A percentile compares a stretch with the other conserved stretches of the same genome.
phyloP scores from a whole-genome alignment of 1,139 yeast genomes.

The Yamadazyma mexicana region DNA sequence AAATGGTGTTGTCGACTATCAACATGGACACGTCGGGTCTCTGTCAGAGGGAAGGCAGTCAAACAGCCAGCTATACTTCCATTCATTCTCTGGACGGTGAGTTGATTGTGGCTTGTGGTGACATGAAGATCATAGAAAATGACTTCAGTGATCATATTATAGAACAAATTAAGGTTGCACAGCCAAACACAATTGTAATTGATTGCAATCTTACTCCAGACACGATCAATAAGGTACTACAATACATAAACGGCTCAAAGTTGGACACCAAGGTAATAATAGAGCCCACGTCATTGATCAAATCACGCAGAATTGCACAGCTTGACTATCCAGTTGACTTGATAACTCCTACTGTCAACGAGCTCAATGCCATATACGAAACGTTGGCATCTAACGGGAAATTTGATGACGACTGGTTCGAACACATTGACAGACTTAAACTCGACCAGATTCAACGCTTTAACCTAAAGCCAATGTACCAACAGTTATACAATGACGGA shows the following conservation, averaged over 20 bases:
- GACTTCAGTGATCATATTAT: slow-evolving; percentile 45
- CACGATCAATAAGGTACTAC: slow-evolving; percentile 40
- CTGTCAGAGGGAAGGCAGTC: slow-evolving; percentile 18
- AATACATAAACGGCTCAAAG: slow-evolving; percentile 10
- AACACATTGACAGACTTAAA: slow-evolving; percentile 62
- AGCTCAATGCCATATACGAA: slow-evolving; percentile 54
- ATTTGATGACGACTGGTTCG: slow-evolving; percentile 74
- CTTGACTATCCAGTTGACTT: slow-evolving; percentile 32
- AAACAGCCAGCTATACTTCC: slow-evolving; percentile 74
- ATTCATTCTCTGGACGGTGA: slow-evolving; percentile 64
- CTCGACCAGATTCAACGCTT: slow-evolving; percentile 44
- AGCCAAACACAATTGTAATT: slow-evolving; percentile 51
- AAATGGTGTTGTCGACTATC: slow-evolving; percentile 33
- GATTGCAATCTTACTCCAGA: slow-evolving; percentile 67
- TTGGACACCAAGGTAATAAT: slow-evolving; percentile 40
- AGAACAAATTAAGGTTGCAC: slow-evolving; percentile 26
- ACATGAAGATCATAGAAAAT: slow-evolving; percentile 67
- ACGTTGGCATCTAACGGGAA: slow-evolving; percentile 47
- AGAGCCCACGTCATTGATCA: slow-evolving; percentile 78
- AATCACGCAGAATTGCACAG: slow-evolving; percentile 44
- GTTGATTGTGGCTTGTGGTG: slow-evolving; percentile 77
- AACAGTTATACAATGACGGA: slow-evolving; percentile 41
- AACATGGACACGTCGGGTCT: slow-evolving; percentile 45
- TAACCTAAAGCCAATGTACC: slow-evolving; percentile 22
- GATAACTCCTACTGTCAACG: slow-evolving; percentile 69